Conservation (phyloP, 2,329 filamentous ascomycete genomes). For the Sporothrix luriei region DNA sequence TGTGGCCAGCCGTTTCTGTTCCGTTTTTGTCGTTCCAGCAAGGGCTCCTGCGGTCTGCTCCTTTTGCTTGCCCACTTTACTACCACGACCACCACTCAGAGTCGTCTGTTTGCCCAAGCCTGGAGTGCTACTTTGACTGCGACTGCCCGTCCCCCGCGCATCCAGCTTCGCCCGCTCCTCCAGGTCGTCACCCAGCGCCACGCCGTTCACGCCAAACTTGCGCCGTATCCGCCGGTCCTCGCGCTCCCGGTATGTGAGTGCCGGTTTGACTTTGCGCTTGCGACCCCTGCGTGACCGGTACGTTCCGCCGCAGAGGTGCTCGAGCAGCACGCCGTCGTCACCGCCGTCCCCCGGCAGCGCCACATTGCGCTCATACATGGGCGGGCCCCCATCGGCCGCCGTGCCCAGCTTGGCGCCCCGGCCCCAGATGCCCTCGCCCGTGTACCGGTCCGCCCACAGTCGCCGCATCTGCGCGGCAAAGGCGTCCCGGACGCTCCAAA, state of each 20-base stretch:
- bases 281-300: slow-evolving; percentile 60
- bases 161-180: slow-evolving; percentile 67
- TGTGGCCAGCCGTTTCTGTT: slow-evolving; percentile 55
- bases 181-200: slow-evolving; percentile 70
- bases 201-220: slow-evolving; percentile 74
- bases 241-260: slow-evolving; percentile 68
- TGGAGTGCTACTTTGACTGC: background rate
- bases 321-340: slow-evolving; percentile 51
- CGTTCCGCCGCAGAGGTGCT: slow-evolving; percentile 80
- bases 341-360: slow-evolving; percentile 50
- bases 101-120: background rate
- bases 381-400: slow-evolving; percentile 46
- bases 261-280: slow-evolving; percentile 56
- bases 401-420: slow-evolving; percentile 63
- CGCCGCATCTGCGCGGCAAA: slow-evolving; percentile 71
- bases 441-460: slow-evolving; percentile 71
- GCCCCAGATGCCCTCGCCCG: slow-evolving; percentile 83
- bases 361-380: slow-evolving; percentile 54
- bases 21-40: slow-evolving; percentile 44
- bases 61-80: slow-evolving; percentile 2
- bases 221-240: slow-evolving; percentile 72
- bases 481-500: slow-evolving; percentile 76
- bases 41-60: slow-evolving; percentile 40
- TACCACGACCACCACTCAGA: slow-evolving; percentile 21
- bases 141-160: background rate